Evolutionary conservation across 768 basidiomycete genomes (phyloP), one percentile per base, ranked within the genome.

Genomic region (Leccinum subgranulosum): DNA sequence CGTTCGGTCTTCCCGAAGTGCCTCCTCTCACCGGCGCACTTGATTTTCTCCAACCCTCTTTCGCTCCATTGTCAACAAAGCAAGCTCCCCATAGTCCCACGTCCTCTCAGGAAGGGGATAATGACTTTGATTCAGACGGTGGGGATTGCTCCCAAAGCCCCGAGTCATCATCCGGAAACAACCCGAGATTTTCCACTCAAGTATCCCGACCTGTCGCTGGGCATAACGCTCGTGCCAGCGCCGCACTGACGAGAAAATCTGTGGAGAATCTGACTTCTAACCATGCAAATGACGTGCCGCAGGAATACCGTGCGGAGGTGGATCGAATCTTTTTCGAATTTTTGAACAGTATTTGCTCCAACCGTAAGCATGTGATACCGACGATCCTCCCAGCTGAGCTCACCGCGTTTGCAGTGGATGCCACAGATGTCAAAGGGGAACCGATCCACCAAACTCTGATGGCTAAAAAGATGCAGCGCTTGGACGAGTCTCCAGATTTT

Each of bases 401-500:
- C 48, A 66, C 55, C 53, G 41, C 59, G 43, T 60, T 64, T 69
- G 29, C 63, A 98, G 94, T 98, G 75, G 93, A 97, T 57, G 88
- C 91, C 4, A 90, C 87, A 50, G 97, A 98, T 69, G 80, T 84
- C 29, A 99, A 99, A 73, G 96, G 96, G 51, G 96, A 99, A 71
- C 87, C 91, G 46, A 94, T 99, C 57, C 96, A 99, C 69, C 96
- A 99, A 74, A 93, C 93, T 34, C 80, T 98, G 66, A 99, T 99
- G 96, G 90, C 95, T 1, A 98, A 98, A 80, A 92, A 92, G 80
- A 98, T 99, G 96, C 91, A 94, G 65, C 87, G 93, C 53, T 79
- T 98, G 55, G 95, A 97, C 70, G 96, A 98, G 76, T 94, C 92
- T 36, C 86, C 88, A 45, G 96, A 98, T 73, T 99, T 96, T 75